These are phyloP conservation scores for Tilletiopsis washingtonensis DNA, from an alignment of 1,284 basidiomycete genomes.

Conservation along the genomic window DNA sequence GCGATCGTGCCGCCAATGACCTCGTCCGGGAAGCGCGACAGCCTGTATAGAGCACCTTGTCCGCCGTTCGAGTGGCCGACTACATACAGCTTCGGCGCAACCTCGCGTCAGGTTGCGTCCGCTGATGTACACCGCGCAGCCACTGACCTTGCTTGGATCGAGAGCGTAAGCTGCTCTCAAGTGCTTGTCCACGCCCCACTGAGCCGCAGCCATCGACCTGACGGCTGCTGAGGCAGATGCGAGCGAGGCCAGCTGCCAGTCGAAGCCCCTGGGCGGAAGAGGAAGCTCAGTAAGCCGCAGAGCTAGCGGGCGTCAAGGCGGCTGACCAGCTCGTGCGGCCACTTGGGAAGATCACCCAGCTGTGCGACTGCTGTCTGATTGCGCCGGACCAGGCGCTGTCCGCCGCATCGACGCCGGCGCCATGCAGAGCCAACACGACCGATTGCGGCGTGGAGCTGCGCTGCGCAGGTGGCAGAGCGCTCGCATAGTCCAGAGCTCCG, in stretches of 20 bases:
- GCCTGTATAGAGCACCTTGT: conserved; percentile 75
- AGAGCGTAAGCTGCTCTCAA: no score
- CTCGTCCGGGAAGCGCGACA: conserved; percentile 66
- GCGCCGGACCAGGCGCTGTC: conserved; percentile 50
- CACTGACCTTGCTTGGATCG: no score
- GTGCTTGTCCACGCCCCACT: no score
- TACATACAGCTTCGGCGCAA: conserved; percentile 59
- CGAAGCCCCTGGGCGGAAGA: conserved; percentile 59
- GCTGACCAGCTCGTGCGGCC: conserved; percentile 48
- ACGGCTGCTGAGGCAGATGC: conserved; percentile 59
- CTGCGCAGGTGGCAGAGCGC: conserved; percentile 6
- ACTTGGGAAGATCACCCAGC: conserved; percentile 65
- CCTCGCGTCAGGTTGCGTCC: no score
- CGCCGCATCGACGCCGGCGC: conserved; percentile 63
- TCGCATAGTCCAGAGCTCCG: conserved; percentile 4
- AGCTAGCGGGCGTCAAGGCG: neutral
- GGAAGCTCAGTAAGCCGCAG: neutral
- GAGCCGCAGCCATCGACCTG: no score
- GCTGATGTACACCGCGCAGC: no score
- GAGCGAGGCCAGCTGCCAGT: conserved; percentile 72
- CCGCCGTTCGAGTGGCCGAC: conserved; percentile 89
- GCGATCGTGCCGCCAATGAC: conserved; percentile 53
- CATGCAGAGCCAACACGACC: conserved; percentile 70
- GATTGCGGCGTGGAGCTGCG: conserved; percentile 37
- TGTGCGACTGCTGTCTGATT: conserved; percentile 55